Base-by-base conservation (phyloP, 1,139 yeast species). In the Suhomyces wounanorum region DNA sequence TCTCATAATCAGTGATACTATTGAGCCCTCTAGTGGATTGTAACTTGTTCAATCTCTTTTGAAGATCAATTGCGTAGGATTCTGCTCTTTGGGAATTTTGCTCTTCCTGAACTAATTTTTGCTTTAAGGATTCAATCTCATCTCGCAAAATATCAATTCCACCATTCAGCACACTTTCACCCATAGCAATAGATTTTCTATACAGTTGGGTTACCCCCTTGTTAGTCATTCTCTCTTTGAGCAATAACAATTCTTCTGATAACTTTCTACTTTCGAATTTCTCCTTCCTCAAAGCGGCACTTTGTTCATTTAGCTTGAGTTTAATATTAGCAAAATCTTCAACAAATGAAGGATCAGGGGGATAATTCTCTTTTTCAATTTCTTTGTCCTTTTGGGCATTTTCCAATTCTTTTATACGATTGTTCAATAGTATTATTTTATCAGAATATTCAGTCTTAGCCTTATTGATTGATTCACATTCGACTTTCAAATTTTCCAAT, bases 211-310 rank as follows among this genome's bases (percentile, higher is more conserved):
- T 54, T 40, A 61, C 65, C 18, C 51, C 57, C 47, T 60, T 48
- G 48, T 47, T 56, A 48, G 54, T 57, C 35, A 71, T 63, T 48
- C 77, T 66, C 36, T 63, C 78, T 56, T 84, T 87, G 11, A 87
- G 66, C 57, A 85, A 69, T 33, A 77, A 74, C 49, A 85, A 59
- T 53, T 86, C 89, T 47, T 85, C 84, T n/a, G 72, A 67, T 40
- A 85, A 63, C 55, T 80, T 79, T 62, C 66, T 69, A 54, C 81
- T 83, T 54, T 82, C 87, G 46, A 82, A 79, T 47, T 74, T 72
- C 55, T 82, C 85, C 45, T 73, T 78, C 42, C 83, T 73, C 45
- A 82, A 61, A 6, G 69, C 64, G 8, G 84, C 85, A 51, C 76
- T 74, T 40, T 73, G 77, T 52, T 83, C 86, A 54, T 81, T 80